Base-by-base conservation (phyloP, 352 stramenopile genomes). In the Hyaloperonospora brassicae region DNA sequence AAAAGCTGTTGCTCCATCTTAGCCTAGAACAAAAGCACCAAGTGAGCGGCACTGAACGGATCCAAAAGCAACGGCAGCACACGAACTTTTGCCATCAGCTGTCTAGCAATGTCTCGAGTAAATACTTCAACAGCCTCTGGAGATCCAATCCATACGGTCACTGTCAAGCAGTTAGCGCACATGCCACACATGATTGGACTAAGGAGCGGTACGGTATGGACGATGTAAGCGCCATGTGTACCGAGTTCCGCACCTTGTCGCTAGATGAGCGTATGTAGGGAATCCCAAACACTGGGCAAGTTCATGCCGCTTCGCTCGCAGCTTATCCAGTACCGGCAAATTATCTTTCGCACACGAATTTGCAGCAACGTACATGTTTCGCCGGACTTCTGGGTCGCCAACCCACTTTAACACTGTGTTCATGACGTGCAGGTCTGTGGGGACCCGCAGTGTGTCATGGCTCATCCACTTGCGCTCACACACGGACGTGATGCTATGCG, bases 391-490 rank as follows among this genome's bases (percentile, higher is more conserved):
- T 5, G 79, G 59, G 31, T 80, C 84, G 13, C 73, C 64, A 13
- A 94, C 80, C 80, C 93, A 97, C 41, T 93, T 92, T n/a, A 96
- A 67, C 42, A 98, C 76, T 7, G 86, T 95, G 61, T 96, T 93
- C 62, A 90, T 79, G 31, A 98, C 81, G 51, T 94, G 84, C 30
- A 76, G 61, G 55, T 97, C 84, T 2, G 82, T 92, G 0, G 84
- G 84, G 21, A 96, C 75, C 40, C 75, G 73, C 53, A 87, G 27
- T 2, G 83, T 69, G 21, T 68, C 75, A 10, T 64, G 74, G 52
- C 81, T 79, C 49, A 79, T 75, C 52, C 84, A 66, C 36, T 87
- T 89, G 30, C 71, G 73, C 44, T 89, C 77, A 23, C 81, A 89
- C 8, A 70, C 57, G 2, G 66, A 72, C 47, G 71, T 59, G 39